Base-by-base conservation (phyloP, 306 rosid species). In the Cicer chorassanicum region DNA sequence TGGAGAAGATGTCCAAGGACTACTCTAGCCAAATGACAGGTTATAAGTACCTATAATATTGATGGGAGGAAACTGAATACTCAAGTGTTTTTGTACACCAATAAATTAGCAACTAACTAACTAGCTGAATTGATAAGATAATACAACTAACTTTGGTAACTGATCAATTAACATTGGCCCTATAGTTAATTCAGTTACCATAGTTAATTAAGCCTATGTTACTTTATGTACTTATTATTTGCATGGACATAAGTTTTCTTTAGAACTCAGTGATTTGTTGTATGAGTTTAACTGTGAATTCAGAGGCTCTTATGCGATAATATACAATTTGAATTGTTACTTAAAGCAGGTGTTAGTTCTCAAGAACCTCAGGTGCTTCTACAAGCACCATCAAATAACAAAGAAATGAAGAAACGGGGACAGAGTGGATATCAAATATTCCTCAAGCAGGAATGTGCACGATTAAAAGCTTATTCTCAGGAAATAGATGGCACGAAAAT, bases 361-460 rank as follows among this genome's bases (percentile, higher is more conserved):
- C 64, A 48, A 40, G 65, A 78, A 12, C 62, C 59, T 68, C 55
- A 10, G 4, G 72, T 70, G 70, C 7, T 70, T 73, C 78, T 65
- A 14, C 76, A 6, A 5, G 1, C 65, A 34, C 24, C 79, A 24
- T 15, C 73, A 0, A 46, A 81, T 4, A 60, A 19, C 48, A 80
- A 70, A 68, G 63, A 69, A 78, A 62, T 0, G 66, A 84, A 81
- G 65, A 84, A 74, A 59, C 61, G 74, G 1, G 81, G 79, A 48
- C 62, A 8, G 9, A 84, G 77, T 70, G 76, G 79, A 21, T 84
- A 84, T 66, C 81, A 84, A 13, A 81, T 81, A 29, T 84, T 84
- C 79, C 29, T 84, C 59, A 84, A 74, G 80, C 38, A 81, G 3
- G 88, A 84, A 78, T 81, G 88, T 54, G 81, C 85, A 16, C 76